These are phyloP conservation scores for Wickerhamia fluorescens DNA, from an alignment of 805 yeast species.

Conservation along the genomic window DNA sequence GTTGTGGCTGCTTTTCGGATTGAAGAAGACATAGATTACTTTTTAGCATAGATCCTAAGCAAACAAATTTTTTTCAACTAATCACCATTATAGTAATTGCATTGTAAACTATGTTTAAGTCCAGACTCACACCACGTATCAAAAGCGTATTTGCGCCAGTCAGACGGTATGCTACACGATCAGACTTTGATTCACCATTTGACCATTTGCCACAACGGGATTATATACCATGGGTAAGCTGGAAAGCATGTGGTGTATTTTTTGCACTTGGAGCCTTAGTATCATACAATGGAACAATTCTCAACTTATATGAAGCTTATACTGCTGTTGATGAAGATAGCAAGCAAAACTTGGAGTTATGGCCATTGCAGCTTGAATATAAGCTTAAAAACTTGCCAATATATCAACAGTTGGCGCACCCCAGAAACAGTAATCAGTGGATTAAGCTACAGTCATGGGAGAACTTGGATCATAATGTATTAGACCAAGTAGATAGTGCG, in stretches of 20 bases:
- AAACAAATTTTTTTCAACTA: too few species aligned
- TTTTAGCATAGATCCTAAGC: too few species aligned
- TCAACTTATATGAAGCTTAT: conserved; percentile 22
- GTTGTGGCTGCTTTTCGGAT: too few species aligned
- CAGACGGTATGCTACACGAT: too few species aligned
- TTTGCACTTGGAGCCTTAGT: conserved; percentile 26
- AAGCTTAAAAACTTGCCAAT: conserved; percentile 44
- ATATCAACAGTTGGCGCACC: conserved; percentile 40
- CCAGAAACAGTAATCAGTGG: conserved; percentile 41
- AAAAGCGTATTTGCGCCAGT: too few species aligned
- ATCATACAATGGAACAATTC: conserved; percentile 26
- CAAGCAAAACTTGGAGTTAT: conserved; percentile 15
- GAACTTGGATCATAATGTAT: conserved; percentile 31
- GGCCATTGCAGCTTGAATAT: conserved; percentile 36
- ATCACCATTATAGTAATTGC: too few species aligned
- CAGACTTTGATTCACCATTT: too few species aligned
- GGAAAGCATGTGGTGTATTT: conserved; percentile 23
- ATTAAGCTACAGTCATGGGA: conserved; percentile 39
- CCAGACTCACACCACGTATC: too few species aligned
- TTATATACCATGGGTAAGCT: conserved; percentile 18
- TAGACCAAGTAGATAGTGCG: conserved; percentile 15
- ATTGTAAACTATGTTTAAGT: too few species aligned
- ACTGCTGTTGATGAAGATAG: conserved; percentile 13
- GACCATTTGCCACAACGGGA: conserved; percentile 19
- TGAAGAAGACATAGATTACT: too few species aligned